Base-by-base conservation (phyloP, 805 yeast species). In the Yarrowia deformans region DNA sequence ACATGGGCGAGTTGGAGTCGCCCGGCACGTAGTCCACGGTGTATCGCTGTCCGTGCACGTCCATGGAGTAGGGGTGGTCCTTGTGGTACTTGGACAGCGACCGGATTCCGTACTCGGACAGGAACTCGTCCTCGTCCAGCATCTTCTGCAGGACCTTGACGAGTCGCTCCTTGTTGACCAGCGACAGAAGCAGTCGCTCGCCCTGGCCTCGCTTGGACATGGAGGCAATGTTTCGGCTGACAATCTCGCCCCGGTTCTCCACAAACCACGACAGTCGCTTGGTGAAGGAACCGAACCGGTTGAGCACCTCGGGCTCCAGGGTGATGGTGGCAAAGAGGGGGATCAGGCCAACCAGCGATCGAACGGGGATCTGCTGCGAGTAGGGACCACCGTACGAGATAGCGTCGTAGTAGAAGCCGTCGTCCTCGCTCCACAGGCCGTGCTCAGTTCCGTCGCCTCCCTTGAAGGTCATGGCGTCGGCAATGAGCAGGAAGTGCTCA, bases 271-370 rank as follows among this genome's bases (percentile, higher is more conserved):
- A 86, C 70, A 93, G 84, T 72, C 97, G 83, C 76, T 89, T 89
- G 74, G 89, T 89, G 79, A 93, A 93, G 60, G 89, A 86, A 23
- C 96, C 97, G 81, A 91, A 91, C 73, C 84, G 84, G 56, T 88
- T 87, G 69, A 93, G 80, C 60, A 90, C 79, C 72, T 90, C 93
- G 0, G 97, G 96, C 77, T 93, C 97, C 73, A 93, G 81, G 3
- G 97, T 92, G 75, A 91, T 83, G 1, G 93, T 87, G 6, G 97
- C 98, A 80, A 91, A 93, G 70, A 93, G 81, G 18, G 98, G 98
- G 75, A 93, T 92, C 74, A 93, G 84, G 0, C 98, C 97, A 67
- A 93, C 98, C 67, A 93, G 83, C 0, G 97, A 93, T 72, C 97
- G 83, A 23, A 93, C 93, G 8, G 95, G 97, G 73, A 93, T 82